These are phyloP conservation scores for Ascochyta viciae-villosae DNA, from an alignment of 2,329 filamentous ascomycete genomes.

Conservation along the genomic window DNA sequence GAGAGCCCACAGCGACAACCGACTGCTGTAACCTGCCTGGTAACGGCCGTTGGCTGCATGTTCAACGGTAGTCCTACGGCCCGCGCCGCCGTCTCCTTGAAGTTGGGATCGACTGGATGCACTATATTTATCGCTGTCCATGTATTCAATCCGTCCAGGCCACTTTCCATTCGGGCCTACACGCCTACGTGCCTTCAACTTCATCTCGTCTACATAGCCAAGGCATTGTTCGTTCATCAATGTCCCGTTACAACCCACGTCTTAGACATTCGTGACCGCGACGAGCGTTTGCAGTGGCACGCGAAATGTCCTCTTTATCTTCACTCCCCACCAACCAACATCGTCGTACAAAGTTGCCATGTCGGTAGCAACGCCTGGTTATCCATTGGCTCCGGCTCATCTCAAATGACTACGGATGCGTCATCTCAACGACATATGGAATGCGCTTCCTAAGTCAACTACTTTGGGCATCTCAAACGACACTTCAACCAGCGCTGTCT, in stretches of 20 bases:
- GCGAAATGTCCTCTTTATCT: neutral
- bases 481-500: neutral
- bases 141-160: neutral
- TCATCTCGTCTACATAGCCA: conserved; percentile 9
- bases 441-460: neutral
- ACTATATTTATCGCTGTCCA: neutral
- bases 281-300: conserved; percentile 1
- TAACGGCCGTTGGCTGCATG: conserved; percentile 13
- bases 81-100: conserved; percentile 25
- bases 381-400: neutral
- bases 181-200: conserved; percentile 5
- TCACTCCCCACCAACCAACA: neutral
- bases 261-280: neutral
- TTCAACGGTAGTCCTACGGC: conserved; percentile 10
- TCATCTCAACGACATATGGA: neutral
- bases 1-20: neutral
- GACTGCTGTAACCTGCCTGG: neutral
- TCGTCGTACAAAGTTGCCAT: neutral
- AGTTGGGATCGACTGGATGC: conserved; percentile 1
- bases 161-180: conserved; percentile 7
- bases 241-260: neutral
- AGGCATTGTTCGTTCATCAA: neutral
- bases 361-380: conserved; percentile 1
- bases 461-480: neutral
- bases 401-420: neutral